These are phyloP conservation scores for Penicillium paxilli DNA, from an alignment of 495 filamentous ascomycete genomes.

Conservation along the genomic window DNA sequence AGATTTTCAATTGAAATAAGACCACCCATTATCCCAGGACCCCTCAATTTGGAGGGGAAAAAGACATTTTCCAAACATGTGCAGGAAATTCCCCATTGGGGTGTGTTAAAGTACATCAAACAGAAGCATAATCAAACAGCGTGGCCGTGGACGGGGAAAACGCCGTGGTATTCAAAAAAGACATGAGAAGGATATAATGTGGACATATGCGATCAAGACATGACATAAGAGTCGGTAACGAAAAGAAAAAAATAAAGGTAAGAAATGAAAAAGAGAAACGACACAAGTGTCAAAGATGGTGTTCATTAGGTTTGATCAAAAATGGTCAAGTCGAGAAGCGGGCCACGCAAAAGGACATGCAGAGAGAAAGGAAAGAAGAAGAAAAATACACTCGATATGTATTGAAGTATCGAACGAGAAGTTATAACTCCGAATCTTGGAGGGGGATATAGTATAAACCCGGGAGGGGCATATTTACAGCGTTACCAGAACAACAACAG, in stretches of 20 bases:
- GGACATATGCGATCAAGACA: not conserved
- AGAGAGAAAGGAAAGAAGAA: not conserved
- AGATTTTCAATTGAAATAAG: not conserved
- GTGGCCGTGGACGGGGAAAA: not conserved
- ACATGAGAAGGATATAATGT: slow-evolving; percentile 1
- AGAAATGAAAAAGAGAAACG: not conserved
- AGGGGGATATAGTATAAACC: not conserved
- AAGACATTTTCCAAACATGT: slow-evolving; percentile 15
- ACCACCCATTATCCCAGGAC: slow-evolving; percentile 7
- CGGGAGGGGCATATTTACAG: slow-evolving; percentile 40
- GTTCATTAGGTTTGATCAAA: slow-evolving; percentile 18
- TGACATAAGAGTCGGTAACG: not conserved
- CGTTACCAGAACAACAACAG: slow-evolving; percentile 53
- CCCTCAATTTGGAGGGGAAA: not conserved
- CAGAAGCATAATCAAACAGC: slow-evolving; percentile 1
- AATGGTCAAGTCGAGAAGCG: slow-evolving; percentile 17
- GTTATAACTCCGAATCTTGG: too few relatives aligned
- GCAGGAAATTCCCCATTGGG: slow-evolving; percentile 2
- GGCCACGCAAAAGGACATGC: slow-evolving; percentile 2
- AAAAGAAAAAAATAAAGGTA: not conserved
- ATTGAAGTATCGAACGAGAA: slow-evolving; percentile 9
- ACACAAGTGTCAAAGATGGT: slow-evolving; percentile 2
- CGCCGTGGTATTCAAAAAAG: slow-evolving; percentile 2
- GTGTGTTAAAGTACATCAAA: not conserved
- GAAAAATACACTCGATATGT: slow-evolving; percentile 20